Base-by-base conservation (phyloP, 2,329 filamentous ascomycete genomes). In the Aspergillus versicolor region DNA sequence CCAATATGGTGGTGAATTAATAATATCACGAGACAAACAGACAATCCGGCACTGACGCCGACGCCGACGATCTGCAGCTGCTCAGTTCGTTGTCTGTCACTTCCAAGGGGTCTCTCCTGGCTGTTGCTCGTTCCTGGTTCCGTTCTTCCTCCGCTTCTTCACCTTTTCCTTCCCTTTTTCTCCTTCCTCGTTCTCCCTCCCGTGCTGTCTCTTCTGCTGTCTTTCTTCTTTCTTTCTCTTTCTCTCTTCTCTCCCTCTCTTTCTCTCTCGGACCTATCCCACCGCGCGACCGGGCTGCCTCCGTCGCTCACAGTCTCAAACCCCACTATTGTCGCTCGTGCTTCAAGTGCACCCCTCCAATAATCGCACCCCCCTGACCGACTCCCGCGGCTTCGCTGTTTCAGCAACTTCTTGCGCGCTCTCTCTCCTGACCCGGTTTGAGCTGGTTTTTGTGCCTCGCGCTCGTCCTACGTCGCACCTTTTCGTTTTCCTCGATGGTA, bases 341-440 rank as follows among this genome's bases (percentile, higher is more conserved):
- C 54, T 58, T 56, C 38, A 52, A 46, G 38, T 43, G 22, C 58
- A 51, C 52, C 52, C 59, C 56, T 53, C 62, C 56, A 59, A 58
- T 57, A 52, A 51, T 47, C 42, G 38, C 27, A 15, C 37, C 21
- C 59, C 61, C 62, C 55, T 61, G 57, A 61, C 54, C 51, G 47
- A 57, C 47, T 45, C 55, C 62, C 61, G 61, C 58, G 55, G 52
- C 60, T 61, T 66, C 64, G 62, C 58, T 58, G 63, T 64, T 64
- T 65, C 64, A 66, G 48, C 59, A 59, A 38, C 46, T 34, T 34
- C 57, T 49, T 51, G 51, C 47, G 58, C 42, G 52, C 48, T 53
- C 48, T 22, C 56, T 46, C 53, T 54, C 51, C 34, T 52, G 43
- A 38, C 15, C 49, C 21, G 32, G 52, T 54, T 54, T 53, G 45